These are phyloP conservation scores for Ramalina intermedia DNA, from an alignment of 495 filamentous ascomycete species.

Conservation along the genomic window DNA sequence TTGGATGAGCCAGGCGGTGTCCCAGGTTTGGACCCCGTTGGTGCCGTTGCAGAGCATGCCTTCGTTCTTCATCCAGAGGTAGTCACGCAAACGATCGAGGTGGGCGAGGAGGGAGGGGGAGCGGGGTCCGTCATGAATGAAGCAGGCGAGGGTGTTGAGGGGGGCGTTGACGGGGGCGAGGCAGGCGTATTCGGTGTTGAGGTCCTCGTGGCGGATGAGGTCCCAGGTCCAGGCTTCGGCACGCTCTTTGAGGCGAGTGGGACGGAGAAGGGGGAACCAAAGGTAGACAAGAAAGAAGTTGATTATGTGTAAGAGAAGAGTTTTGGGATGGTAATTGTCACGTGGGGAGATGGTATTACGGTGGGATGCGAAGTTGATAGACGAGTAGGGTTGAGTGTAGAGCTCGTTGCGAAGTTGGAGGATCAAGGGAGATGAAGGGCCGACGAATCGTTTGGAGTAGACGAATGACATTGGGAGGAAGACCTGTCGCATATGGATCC, in stretches of 20 bases:
- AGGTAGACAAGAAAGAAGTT: slow-evolving; percentile 67
- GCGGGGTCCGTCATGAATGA: slow-evolving; percentile 67
- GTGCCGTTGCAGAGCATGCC: slow-evolving; percentile 93
- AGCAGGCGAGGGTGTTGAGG: slow-evolving; percentile 76
- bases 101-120: slow-evolving; percentile 64
- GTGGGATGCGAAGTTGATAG: slow-evolving; percentile 60
- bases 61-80: slow-evolving; percentile 81
- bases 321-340: slow-evolving; percentile 92
- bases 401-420: slow-evolving; percentile 66
- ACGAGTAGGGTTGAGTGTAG: slow-evolving; percentile 64
- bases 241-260: slow-evolving; percentile 37
- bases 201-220: slow-evolving; percentile 77
- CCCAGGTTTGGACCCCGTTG: slow-evolving; percentile 94
- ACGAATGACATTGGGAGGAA: slow-evolving; percentile 86
- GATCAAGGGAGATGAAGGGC: slow-evolving; percentile 56
- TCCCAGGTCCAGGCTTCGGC: slow-evolving; percentile 66
- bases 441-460: slow-evolving; percentile 63
- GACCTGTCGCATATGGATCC: slow-evolving; percentile 92
- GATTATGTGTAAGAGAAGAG: slow-evolving; percentile 58
- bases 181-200: slow-evolving; percentile 76
- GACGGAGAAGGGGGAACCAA: slow-evolving; percentile 60
- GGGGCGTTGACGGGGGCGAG: slow-evolving; percentile 81
- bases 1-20: slow-evolving; percentile 81
- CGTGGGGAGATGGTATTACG: slow-evolving; percentile 65
- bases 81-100: slow-evolving; percentile 67